Evolutionary conservation across 2,329 filamentous ascomycete species (phyloP).

Genomic region (Fusarium sp.): DNA sequence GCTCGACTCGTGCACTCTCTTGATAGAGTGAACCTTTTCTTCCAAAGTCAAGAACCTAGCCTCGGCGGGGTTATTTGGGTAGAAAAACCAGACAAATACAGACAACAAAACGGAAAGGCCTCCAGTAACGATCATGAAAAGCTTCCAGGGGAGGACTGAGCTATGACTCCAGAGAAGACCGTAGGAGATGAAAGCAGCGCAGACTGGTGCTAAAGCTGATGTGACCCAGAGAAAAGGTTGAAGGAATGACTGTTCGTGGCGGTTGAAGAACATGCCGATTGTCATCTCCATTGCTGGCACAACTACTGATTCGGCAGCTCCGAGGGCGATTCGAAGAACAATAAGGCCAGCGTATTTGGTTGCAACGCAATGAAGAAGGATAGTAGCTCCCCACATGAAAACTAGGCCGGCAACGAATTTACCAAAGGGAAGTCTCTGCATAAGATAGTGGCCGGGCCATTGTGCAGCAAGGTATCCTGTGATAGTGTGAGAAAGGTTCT

Average conservation of each 20-base stretch:
- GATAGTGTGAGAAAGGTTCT: not conserved
- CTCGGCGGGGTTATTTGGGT: slow-evolving; percentile 51
- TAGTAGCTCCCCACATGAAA: slow-evolving; percentile 48
- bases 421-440: slow-evolving; percentile 51
- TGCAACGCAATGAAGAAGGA: slow-evolving; percentile 51
- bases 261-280: slow-evolving; percentile 52
- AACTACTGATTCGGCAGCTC: slow-evolving; percentile 48
- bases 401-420: slow-evolving; percentile 47
- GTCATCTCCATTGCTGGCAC: slow-evolving; percentile 54
- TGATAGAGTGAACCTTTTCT: slow-evolving; percentile 51
- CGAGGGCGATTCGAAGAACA: slow-evolving; percentile 49
- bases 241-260: slow-evolving; percentile 46
- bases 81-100: slow-evolving; percentile 47
- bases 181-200: slow-evolving; percentile 52
- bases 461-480: slow-evolving; percentile 8
- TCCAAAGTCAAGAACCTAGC: slow-evolving; percentile 51
- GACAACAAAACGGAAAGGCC: slow-evolving; percentile 47
- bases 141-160: slow-evolving; percentile 48
- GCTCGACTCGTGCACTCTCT: slow-evolving; percentile 44
- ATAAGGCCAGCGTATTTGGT: slow-evolving; percentile 48
- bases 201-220: slow-evolving; percentile 47
- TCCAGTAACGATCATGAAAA: slow-evolving; percentile 52
- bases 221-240: slow-evolving; percentile 48
- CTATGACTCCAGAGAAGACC: slow-evolving; percentile 50
- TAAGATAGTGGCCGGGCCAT: slow-evolving; percentile 14